These are phyloP conservation scores for Pseudocercospora macadamiae DNA, from an alignment of 2,329 filamentous ascomycete genomes.

Conservation along the genomic window DNA sequence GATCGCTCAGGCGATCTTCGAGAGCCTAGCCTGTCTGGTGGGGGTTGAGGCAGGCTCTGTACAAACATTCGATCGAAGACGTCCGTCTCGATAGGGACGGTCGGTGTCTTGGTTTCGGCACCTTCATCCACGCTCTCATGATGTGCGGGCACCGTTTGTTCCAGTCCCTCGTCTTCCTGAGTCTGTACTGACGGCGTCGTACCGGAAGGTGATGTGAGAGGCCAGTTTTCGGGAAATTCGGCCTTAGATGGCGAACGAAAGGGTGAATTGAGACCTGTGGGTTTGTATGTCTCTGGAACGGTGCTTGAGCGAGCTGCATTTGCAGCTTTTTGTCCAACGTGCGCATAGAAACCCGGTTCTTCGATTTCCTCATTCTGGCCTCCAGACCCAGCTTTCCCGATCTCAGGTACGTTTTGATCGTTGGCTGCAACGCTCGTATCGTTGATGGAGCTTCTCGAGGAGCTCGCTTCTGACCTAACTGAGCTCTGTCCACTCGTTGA, in stretches of 20 bases:
- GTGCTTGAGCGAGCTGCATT: background rate
- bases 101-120: conserved; percentile 26
- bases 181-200: conserved; percentile 3
- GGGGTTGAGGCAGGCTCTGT: conserved; percentile 30
- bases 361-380: background rate
- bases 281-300: conserved; percentile 10
- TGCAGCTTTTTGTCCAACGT: background rate
- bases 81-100: conserved; percentile 32
- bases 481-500: conserved; percentile 10
- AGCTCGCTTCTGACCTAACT: conserved; percentile 6
- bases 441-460: conserved; percentile 12
- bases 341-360: background rate
- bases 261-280: conserved; percentile 17
- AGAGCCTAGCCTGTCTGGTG: background rate
- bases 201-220: conserved; percentile 18
- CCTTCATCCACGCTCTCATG: background rate
- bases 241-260: conserved; percentile 12
- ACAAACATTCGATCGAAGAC: conserved; percentile 40
- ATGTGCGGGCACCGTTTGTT: background rate
- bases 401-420: background rate
- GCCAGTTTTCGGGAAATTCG: conserved; percentile 30
- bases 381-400: background rate
- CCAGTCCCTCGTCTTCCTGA: background rate
- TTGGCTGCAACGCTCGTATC: background rate
- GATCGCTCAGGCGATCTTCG: background rate